Percentiles rank a stretch among this genome's conserved stretches.
These are phyloP conservation scores for Mycosphaerelloides madeirae DNA, from an alignment of 2,329 filamentous ascomycete species.

Conservation along the genomic window DNA sequence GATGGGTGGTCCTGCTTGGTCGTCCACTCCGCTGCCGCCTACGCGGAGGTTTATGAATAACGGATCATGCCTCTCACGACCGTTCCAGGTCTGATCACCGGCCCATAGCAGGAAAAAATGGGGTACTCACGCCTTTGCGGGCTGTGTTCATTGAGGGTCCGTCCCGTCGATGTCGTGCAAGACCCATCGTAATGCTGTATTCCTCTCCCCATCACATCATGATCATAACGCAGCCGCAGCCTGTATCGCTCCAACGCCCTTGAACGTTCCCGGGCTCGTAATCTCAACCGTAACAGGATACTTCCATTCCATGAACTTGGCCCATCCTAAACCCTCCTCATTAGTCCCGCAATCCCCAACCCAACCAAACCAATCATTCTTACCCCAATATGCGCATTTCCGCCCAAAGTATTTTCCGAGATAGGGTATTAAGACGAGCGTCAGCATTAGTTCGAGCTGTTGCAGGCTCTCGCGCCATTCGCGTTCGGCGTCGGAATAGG, in stretches of 20 bases:
- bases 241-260: conserved; percentile 43
- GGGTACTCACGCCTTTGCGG: no score
- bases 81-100: no score
- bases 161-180: no score
- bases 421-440: conserved; percentile 92
- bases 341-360: conserved; percentile 17
- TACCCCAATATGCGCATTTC: conserved; percentile 96
- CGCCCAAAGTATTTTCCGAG: conserved; percentile 91
- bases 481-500: conserved; percentile 75
- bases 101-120: no score
- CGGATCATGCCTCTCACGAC: no score
- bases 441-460: conserved; percentile 86
- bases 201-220: background rate
- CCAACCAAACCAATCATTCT: conserved; percentile 34
- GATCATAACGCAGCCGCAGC: conserved; percentile 40
- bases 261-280: conserved; percentile 44
- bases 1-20: no score
- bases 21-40: no score
- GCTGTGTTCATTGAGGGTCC: no score
- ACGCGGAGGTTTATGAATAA: no score
- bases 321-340: conserved; percentile 69
- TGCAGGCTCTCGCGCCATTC: conserved; percentile 95
- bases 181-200: no score
- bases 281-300: conserved; percentile 70
- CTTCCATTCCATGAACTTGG: conserved; percentile 89